phyloP scores from a whole-genome alignment of 352 stramenopile genomes.

The Elongisporangium undulatum region DNA sequence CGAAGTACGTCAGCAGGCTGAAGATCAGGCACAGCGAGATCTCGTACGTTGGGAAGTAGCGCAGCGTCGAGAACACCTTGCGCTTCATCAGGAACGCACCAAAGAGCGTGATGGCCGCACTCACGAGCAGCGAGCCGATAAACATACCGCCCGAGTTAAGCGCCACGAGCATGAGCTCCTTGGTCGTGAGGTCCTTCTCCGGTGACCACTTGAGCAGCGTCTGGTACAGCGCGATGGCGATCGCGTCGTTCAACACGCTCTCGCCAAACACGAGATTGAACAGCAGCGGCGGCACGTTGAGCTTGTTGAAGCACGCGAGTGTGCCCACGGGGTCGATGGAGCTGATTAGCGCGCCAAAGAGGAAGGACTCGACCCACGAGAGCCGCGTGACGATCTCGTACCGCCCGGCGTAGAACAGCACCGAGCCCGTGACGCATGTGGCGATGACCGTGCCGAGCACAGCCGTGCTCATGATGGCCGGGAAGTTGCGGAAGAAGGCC shows the following conservation, averaged over 20 bases:
- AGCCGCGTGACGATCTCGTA: slow-evolving; percentile 64
- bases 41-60: slow-evolving; percentile 82
- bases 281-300: slow-evolving; percentile 80
- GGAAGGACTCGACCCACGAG: slow-evolving; percentile 88
- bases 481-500: slow-evolving; percentile 85
- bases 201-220: slow-evolving; percentile 88
- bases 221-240: slow-evolving; percentile 93
- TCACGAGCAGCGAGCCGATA: slow-evolving; percentile 69
- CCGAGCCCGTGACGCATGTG: slow-evolving; percentile 67
- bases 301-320: slow-evolving; percentile 90
- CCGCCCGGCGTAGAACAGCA: slow-evolving; percentile 63
- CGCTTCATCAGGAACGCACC: slow-evolving; percentile 79
- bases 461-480: slow-evolving; percentile 81
- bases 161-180: slow-evolving; percentile 56
- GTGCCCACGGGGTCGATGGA: slow-evolving; percentile 93
- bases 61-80: slow-evolving; percentile 60
- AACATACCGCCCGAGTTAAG: slow-evolving; percentile 77
- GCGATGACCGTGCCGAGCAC: slow-evolving; percentile 77
- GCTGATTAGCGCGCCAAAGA: slow-evolving; percentile 92
- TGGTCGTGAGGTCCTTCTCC: slow-evolving; percentile 57
- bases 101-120: slow-evolving; percentile 58
- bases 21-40: slow-evolving; percentile 86
- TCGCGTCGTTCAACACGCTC: slow-evolving; percentile 93
- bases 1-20: slow-evolving; percentile 83
- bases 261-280: slow-evolving; percentile 97